Evolutionary conservation across 2,329 filamentous ascomycete species (phyloP), one percentile per base, ranked within the genome.

Genomic region (Phoma herbarum): DNA sequence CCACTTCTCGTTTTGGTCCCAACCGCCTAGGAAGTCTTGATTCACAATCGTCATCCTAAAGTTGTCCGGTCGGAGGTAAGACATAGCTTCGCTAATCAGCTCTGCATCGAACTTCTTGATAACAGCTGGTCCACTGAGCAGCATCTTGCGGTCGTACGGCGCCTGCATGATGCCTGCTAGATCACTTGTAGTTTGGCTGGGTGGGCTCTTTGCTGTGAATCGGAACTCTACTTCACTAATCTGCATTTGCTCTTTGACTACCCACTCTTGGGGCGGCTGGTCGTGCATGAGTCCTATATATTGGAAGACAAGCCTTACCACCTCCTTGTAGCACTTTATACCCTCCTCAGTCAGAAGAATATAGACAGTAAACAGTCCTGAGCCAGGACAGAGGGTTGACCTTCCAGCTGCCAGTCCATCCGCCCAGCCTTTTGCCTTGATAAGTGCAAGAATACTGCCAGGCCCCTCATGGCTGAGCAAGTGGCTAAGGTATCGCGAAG

Each of bases 191-290:
- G 97, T 98, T 26, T 90, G 87, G 73, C 90, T 94, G 2, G 94
- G 92, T 1, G 91, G 92, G 2, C 88, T 91, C 82, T 98, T 98
- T 74, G 98, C 92, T 78, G 89, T 92, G 79, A 96, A 99, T 65
- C 90, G 91, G 83, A 99, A 99, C 68, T 96, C 91, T 12, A 98
- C 92, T 66, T 98, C 93, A 43, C 91, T 89, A 80, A 98, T 88
- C 31, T 89, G 88, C 77, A 93, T 94, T 77, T 95, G 90, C 78
- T 99, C 95, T 28, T 96, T 87, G 58, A 95, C 93, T 57, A 98
- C 93, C 95, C 95, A 98, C 74, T 96, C 84, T 66, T 96, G 90
- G 0, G 94, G 93, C 4, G 90, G 86, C 2, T 26, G 26, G 26
- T 26, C 26, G 26, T 26, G 26, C 26, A 26, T 26, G 26, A 26